Conservation (phyloP, 768 basidiomycete species). For the Rhodosporidiobolus odoratus region DNA sequence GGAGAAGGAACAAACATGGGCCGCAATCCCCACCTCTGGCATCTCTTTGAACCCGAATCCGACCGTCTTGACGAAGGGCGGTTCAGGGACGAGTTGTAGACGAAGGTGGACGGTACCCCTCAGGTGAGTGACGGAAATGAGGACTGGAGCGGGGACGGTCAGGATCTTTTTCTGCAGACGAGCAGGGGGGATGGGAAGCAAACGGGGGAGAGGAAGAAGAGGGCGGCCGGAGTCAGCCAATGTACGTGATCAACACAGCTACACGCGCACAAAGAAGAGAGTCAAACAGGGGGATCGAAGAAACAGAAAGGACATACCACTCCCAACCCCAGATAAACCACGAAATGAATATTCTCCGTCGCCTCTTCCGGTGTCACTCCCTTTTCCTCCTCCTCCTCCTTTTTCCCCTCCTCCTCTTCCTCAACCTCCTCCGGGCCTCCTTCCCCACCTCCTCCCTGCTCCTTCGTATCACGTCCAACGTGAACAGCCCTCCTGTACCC, state of each 20-base stretch:
- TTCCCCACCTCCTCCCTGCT: no score
- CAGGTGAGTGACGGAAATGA: neutral
- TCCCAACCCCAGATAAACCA: slow-evolving; percentile 3
- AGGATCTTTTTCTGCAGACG: neutral
- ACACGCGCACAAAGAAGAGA: neutral
- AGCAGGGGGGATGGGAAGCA: no score
- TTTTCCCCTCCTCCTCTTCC: neutral
- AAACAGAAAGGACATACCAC: neutral
- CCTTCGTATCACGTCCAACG: neutral
- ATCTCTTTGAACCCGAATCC: neutral
- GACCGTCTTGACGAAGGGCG: slow-evolving; percentile 31
- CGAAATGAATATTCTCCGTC: slow-evolving; percentile 3
- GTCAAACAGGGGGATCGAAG: neutral
- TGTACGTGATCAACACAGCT: no score
- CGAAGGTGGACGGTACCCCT: slow-evolving; percentile 8
- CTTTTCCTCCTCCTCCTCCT: neutral
- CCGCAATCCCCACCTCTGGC: neutral
- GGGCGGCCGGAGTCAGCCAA: no score
- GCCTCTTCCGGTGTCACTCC: neutral
- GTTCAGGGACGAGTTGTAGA: slow-evolving; percentile 28
- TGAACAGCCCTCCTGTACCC: neutral
- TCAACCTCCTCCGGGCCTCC: neutral
- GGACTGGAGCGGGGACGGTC: slow-evolving; percentile 5
- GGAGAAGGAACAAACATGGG: neutral
- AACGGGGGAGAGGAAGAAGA: neutral